Evolutionary conservation across 1,284 basidiomycete species (phyloP).

Genomic region (Meira miltonrushii): DNA sequence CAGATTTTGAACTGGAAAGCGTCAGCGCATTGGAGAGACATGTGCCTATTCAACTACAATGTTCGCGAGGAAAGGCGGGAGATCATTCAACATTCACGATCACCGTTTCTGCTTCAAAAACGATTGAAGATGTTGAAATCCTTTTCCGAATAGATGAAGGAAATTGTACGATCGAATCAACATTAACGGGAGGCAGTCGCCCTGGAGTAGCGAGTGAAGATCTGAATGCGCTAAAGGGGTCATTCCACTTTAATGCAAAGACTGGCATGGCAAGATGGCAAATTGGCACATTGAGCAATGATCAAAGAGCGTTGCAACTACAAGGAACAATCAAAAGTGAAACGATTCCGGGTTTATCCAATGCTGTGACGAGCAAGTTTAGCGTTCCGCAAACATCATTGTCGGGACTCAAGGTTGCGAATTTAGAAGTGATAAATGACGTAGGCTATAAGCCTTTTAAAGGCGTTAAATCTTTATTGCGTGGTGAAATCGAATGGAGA

Average conservation of each 20-base stretch:
- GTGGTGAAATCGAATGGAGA: slow-evolving; percentile 41
- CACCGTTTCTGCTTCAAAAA: neutral
- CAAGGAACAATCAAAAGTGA: slow-evolving; percentile 11
- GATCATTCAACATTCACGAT: slow-evolving; percentile 1
- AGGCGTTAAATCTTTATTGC: slow-evolving; percentile 53
- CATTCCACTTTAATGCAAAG: slow-evolving; percentile 32
- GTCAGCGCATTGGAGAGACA: slow-evolving; percentile 22
- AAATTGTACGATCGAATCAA: slow-evolving; percentile 14
- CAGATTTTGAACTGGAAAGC: slow-evolving; percentile 38
- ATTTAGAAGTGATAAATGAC: slow-evolving; percentile 66
- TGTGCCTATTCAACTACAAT: neutral
- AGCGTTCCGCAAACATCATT: slow-evolving; percentile 68
- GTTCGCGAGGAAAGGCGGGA: neutral
- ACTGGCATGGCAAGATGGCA: slow-evolving; percentile 29
- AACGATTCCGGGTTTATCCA: slow-evolving; percentile 60
- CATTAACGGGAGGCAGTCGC: slow-evolving; percentile 20
- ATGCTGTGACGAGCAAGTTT: slow-evolving; percentile 68
- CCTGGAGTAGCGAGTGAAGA: slow-evolving; percentile 4
- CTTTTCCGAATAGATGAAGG: slow-evolving; percentile 20
- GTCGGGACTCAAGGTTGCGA: slow-evolving; percentile 75
- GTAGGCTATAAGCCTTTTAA: slow-evolving; percentile 64
- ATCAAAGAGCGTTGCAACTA: slow-evolving; percentile 3
- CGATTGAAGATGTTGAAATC: slow-evolving; percentile 6
- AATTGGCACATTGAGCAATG: slow-evolving; percentile 19
- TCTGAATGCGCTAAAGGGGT: slow-evolving; percentile 18